Evolutionary conservation across 306 rosid genomes (phyloP), one percentile per base, ranked within the genome.

Genomic region (Cucurbita ficifolia): DNA sequence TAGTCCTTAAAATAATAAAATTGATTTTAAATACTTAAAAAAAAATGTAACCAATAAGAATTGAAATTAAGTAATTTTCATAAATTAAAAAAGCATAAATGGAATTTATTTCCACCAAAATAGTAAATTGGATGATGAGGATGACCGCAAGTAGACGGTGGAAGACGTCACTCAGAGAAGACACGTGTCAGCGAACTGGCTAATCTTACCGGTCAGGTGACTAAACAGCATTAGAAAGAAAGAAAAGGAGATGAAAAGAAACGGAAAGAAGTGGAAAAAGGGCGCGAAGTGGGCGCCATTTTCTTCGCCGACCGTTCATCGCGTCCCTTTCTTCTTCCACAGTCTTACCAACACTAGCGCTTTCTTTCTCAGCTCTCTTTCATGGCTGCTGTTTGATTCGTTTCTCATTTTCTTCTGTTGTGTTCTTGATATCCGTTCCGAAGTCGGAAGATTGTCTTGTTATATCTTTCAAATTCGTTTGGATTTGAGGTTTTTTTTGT

Each of bases 281-380:
- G 22, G n/a, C 7, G n/a, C 58, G 8, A 67, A 65, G 60, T 63
- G 33, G 59, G 53, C 91, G 97, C 78, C 87, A 46, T 4, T 82
- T 82, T 86, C 85, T 81, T 79, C 83, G 90, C 97, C 96, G 97
- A 87, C 93, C 96, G 89, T 75, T 87, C 82, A 80, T 74, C 73
- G 54, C 83, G 76, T 83, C 90, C 53, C 67, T 84, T 86, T 87
- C 87, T 45, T 75, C 70, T 59, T n/a, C 54, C 19, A 65, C 53
- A 42, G 52, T 42, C 72, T 18, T 53, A 43, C 72, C 49, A 62
- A 39, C 49, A 38, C 70, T 29, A 39, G 54, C 65, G 4, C 39
- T 7, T 13, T 56, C 33, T 21, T 22, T 29, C 55, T 19, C 73
- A 40, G 18, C 52, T 64, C 38, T 8, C 49, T 72, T 48, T 74